These are phyloP conservation scores for Tardiomyces depauwii DNA, from an alignment of 1,139 yeast species.

Conservation along the genomic window DNA sequence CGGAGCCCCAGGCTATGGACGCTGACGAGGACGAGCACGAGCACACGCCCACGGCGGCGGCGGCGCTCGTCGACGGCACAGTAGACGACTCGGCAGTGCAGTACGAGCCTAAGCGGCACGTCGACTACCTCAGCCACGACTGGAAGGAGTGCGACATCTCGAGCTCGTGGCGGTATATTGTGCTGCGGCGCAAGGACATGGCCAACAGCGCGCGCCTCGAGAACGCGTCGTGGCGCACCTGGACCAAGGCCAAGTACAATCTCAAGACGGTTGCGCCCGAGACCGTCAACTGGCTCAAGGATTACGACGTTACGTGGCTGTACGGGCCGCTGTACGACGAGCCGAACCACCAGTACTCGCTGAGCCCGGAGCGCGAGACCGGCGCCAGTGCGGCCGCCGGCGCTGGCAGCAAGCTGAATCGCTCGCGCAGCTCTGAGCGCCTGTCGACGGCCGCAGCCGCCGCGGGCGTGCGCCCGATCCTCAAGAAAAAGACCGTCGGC, in stretches of 20 bases:
- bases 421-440: conserved; percentile 1
- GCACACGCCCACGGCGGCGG: conserved; percentile 14
- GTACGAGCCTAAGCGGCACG: conserved; percentile 78
- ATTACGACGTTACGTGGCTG: conserved; percentile 78
- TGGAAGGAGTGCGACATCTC: conserved; percentile 94
- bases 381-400: no score
- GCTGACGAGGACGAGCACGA: neutral
- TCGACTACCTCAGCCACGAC: conserved; percentile 86
- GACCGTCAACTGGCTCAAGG: conserved; percentile 72
- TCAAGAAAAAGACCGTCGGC: conserved; percentile 70
- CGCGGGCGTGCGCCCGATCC: conserved; percentile 41
- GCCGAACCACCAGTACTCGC: conserved; percentile 22
- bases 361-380: neutral
- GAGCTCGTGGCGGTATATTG: conserved; percentile 90
- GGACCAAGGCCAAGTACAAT: conserved; percentile 72
- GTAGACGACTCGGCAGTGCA: conserved; percentile 76
- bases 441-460: conserved; percentile 4
- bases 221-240: conserved; percentile 79
- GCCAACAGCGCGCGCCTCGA: conserved; percentile 57
- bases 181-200: conserved; percentile 54
- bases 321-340: conserved; percentile 64
- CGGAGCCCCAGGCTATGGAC: neutral
- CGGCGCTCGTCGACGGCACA: conserved; percentile 27
- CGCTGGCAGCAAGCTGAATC: conserved; percentile 3
- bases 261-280: conserved; percentile 68